Evolutionary conservation across 2,329 filamentous ascomycete species (phyloP).

Genomic region (Arachnomyces sp.): DNA sequence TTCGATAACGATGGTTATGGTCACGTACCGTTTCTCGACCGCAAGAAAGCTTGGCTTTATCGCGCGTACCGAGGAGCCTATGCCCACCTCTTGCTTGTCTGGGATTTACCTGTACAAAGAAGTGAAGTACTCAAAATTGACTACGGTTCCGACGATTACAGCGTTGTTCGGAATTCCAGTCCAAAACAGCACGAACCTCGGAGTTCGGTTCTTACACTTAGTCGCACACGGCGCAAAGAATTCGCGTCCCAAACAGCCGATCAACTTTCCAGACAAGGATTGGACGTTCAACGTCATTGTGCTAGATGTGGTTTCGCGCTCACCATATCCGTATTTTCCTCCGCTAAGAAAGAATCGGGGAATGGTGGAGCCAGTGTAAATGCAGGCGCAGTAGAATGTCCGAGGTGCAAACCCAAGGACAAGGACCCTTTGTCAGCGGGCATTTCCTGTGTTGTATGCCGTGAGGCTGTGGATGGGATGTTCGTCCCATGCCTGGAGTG

Average conservation of each 20-base stretch:
- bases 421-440: conserved; percentile 25
- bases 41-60: conserved; percentile 40
- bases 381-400: conserved; percentile 22
- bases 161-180: conserved; percentile 1
- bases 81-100: conserved; percentile 50
- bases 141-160: conserved; percentile 30
- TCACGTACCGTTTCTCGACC: conserved; percentile 42
- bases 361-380: conserved; percentile 10
- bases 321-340: conserved; percentile 28
- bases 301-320: conserved; percentile 31
- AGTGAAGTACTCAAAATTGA: conserved; percentile 53
- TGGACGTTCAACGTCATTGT: conserved; percentile 38
- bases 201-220: background rate
- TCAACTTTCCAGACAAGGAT: conserved; percentile 16
- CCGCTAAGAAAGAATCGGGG: conserved; percentile 13
- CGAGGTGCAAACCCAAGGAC: conserved; percentile 27
- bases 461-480: conserved; percentile 35
- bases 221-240: background rate
- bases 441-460: conserved; percentile 38
- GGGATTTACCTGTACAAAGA: conserved; percentile 47
- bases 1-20: conserved; percentile 47
- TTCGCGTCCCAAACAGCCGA: background rate
- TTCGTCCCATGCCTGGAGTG: conserved; percentile 40
- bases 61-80: conserved; percentile 49
- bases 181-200: no score